Evolutionary conservation across 495 filamentous ascomycete genomes (phyloP), one percentile per base, ranked within the genome.

Genomic region (Polyplosphaeria fusca): DNA sequence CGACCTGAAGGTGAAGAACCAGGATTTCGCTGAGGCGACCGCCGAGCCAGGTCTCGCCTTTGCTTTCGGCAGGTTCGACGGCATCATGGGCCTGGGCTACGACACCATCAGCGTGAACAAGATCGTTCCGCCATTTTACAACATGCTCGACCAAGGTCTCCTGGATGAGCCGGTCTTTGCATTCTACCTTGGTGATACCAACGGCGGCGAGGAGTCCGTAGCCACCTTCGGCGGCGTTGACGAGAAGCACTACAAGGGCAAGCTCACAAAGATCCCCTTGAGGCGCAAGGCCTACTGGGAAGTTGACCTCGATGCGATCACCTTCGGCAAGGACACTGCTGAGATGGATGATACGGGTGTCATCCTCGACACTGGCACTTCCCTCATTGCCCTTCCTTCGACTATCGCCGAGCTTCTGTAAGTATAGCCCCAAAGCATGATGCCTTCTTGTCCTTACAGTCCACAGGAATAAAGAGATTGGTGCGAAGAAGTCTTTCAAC

Each of bases 251-350:
- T 97, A 89, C 79, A 85, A 79, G 26, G 94, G 94, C 63, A 85
- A 96, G 73, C 79, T 99, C 66, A 89, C 83, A 57, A 91, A 87
- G 68, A 90, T 99, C 60, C 92, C 92, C 44, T 82, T 99, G 60
- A 85, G 93, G 70, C 88, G 94, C 68, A 96, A 96, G 85, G 94
- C 94, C 35, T 99, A 99, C 81, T 99, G 94, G 94, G 94, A 99
- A 79, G 92, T 97, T 23, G 91, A 97, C 62, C 84, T 97, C 59
- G 87, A 97, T 66, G 77, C 88, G 41, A 91, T 99, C 74, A 82
- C 84, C 43, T 92, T 96, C 58, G 94, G 93, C 57, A 79, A 88
- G 16, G 78, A 82, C 54, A 81, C 80, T 59, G 93, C 93, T 58
- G 86, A 93, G 64, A 84, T 97, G 48, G 90, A 96, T 41, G 80